A percentile compares a stretch with the other conserved stretches of the same genome.
These are phyloP conservation scores for Dioszegia aurantiaca DNA, from an alignment of 768 basidiomycete species.

Conservation along the genomic window DNA sequence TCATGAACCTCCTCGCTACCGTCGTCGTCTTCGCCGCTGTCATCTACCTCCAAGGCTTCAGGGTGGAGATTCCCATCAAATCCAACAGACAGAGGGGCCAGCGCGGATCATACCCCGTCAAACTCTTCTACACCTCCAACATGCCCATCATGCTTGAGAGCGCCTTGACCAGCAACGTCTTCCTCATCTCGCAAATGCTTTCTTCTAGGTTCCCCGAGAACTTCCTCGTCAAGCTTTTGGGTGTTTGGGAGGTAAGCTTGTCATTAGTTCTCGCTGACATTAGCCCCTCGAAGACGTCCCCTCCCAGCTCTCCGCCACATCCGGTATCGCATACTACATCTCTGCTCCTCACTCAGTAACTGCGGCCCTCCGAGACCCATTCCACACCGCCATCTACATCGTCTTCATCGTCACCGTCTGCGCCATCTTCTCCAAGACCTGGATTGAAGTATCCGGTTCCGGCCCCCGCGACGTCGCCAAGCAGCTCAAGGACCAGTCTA, in stretches of 20 bases:
- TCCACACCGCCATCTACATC: constrained; percentile 88
- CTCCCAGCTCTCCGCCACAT: constrained; percentile 75
- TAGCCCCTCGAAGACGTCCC: constrained; percentile 92
- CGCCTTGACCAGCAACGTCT: constrained; percentile 88
- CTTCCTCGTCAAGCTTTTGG: constrained; percentile 81
- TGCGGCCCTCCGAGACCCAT: constrained; percentile 82
- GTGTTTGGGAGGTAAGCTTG: constrained; percentile 89
- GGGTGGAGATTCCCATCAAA: constrained; percentile 98
- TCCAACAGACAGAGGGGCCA: constrained; percentile 95
- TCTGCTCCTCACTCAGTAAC: constrained; percentile 92
- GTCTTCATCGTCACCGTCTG: constrained; percentile 89
- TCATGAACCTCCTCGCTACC: constrained; percentile 96
- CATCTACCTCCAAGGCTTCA: constrained; percentile 98
- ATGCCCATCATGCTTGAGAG: constrained; percentile 99
- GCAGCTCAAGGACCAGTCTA: constrained; percentile 96
- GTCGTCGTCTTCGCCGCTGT: constrained; percentile 86
- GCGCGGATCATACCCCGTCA: constrained; percentile 90
- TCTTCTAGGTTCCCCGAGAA: constrained; percentile 85
- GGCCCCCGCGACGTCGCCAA: constrained; percentile 95
- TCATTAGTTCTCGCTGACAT: not conserved
- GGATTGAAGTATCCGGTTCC: constrained; percentile 97
- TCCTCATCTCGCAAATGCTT: constrained; percentile 95
- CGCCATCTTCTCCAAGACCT: constrained; percentile 97
- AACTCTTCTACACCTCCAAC: constrained; percentile 97
- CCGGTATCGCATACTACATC: constrained; percentile 96